A percentile compares a stretch with the other conserved stretches of the same genome.
Conservation (phyloP, 805 yeast species). For the Scheffersomyces coipomensis region DNA sequence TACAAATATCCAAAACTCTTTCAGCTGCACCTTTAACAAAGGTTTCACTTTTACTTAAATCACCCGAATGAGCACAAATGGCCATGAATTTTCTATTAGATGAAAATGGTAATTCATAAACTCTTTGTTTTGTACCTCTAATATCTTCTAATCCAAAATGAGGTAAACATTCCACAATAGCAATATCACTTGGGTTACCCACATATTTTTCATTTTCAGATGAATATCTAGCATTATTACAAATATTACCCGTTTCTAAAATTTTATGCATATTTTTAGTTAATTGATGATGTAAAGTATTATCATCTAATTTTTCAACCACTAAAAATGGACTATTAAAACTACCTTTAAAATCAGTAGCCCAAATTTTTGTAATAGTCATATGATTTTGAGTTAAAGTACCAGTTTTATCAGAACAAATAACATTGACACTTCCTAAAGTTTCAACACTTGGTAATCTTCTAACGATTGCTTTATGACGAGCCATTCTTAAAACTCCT, state of each 20-base stretch:
- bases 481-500: slow-evolving; percentile 96
- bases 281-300: slow-evolving; percentile 41
- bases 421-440: slow-evolving; percentile 89
- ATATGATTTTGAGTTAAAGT: slow-evolving; percentile 88
- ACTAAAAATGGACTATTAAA: slow-evolving; percentile 39
- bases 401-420: slow-evolving; percentile 84
- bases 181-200: slow-evolving; percentile 96
- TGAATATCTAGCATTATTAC: slow-evolving; percentile 74
- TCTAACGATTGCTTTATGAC: slow-evolving; percentile 88
- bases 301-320: slow-evolving; percentile 47
- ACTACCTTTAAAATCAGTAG: slow-evolving; percentile 53
- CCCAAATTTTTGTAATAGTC: slow-evolving; percentile 85
- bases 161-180: slow-evolving; percentile 71
- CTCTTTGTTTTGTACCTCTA: slow-evolving; percentile 58
- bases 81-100: slow-evolving; percentile 90
- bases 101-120: slow-evolving; percentile 79
- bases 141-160: slow-evolving; percentile 71
- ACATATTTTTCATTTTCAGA: slow-evolving; percentile 66
- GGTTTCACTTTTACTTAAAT: slow-evolving; percentile 52
- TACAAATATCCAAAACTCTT: slow-evolving; percentile 59
- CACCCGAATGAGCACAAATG: slow-evolving; percentile 63
- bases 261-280: slow-evolving; percentile 55
- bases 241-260: slow-evolving; percentile 65
- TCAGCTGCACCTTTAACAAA: slow-evolving; percentile 92
- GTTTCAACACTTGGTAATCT: slow-evolving; percentile 95